Percentiles rank a stretch among this genome's conserved stretches.
Conservation (phyloP, 345 rosid genomes). For the Clausena lansium region DNA sequence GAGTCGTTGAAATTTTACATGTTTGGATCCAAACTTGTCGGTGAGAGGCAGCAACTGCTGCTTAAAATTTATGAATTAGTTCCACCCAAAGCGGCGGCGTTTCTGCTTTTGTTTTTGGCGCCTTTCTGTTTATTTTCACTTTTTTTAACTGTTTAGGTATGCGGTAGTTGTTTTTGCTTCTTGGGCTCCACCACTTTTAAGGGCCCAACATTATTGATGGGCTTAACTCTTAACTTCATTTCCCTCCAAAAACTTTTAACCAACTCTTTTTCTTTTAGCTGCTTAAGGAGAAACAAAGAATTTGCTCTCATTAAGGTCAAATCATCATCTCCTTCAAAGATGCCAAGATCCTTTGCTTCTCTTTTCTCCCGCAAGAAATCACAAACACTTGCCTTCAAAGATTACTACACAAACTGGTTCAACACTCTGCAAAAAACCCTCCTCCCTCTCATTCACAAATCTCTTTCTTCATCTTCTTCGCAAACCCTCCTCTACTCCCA, state of each 20-base stretch:
- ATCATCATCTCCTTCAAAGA: constrained; percentile 19
- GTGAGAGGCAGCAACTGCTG: constrained; percentile 2
- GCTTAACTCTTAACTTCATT: not conserved
- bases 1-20: not conserved
- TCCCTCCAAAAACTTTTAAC: not conserved
- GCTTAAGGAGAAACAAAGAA: not conserved
- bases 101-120: not conserved
- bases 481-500: constrained; percentile 50
- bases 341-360: constrained; percentile 43
- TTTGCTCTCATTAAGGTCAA: not conserved
- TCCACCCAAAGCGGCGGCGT: constrained; percentile 17
- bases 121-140: not conserved
- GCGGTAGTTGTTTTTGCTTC: too few species aligned
- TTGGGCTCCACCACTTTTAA: too few species aligned
- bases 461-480: constrained; percentile 49
- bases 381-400: constrained; percentile 44
- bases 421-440: constrained; percentile 49
- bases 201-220: not conserved
- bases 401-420: constrained; percentile 64
- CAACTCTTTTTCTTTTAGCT: not conserved
- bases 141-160: not conserved
- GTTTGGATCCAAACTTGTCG: constrained; percentile 25
- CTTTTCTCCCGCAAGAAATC: constrained; percentile 56
- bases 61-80: not conserved
- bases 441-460: constrained; percentile 69